phyloP scores from a whole-genome alignment of 305 asterid species.

The Stenogyne calaminthoides region DNA sequence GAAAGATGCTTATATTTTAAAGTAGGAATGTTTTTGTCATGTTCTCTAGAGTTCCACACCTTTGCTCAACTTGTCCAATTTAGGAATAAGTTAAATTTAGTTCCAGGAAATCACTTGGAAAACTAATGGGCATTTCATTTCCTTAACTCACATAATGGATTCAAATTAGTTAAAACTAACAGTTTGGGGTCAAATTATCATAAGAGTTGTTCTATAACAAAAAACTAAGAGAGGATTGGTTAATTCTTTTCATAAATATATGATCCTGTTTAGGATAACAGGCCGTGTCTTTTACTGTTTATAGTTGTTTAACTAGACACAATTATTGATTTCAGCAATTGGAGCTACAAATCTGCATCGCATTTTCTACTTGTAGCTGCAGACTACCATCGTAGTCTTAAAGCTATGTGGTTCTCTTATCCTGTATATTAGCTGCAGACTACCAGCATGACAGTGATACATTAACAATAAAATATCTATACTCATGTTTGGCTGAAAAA shows the following conservation, averaged over 20 bases:
- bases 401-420: not conserved
- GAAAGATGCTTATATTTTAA: not conserved
- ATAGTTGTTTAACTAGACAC: no score
- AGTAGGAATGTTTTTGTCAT: constrained; percentile 3
- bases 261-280: no score
- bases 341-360: no score
- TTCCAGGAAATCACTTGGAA: not conserved
- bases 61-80: not conserved
- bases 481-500: not conserved
- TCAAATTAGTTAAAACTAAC: not conserved
- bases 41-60: not conserved
- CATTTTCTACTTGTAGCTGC: not conserved
- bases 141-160: not conserved
- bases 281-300: no score
- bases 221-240: not conserved
- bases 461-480: not conserved
- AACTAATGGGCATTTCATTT: not conserved
- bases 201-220: not conserved
- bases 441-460: not conserved
- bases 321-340: no score
- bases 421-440: not conserved
- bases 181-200: not conserved
- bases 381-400: not conserved
- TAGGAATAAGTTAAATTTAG: not conserved
- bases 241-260: not conserved